Conservation (phyloP, 768 basidiomycete genomes). For the Cantharellus cinnabarinus region DNA sequence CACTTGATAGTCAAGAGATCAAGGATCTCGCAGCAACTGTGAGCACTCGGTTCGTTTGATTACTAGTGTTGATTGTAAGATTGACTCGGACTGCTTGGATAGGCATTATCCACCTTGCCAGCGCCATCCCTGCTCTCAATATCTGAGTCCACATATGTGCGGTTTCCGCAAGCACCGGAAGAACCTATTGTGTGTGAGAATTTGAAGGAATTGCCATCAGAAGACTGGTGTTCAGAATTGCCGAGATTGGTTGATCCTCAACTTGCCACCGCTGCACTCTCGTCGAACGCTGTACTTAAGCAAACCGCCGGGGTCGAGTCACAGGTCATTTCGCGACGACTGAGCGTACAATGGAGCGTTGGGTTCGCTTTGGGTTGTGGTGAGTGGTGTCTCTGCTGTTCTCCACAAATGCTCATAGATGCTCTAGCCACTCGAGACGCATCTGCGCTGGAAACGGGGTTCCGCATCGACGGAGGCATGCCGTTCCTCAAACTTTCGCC, state of each 20-base stretch:
- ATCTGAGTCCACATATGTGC: not conserved
- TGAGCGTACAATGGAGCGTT: constrained; percentile 48
- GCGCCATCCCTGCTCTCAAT: constrained; percentile 21
- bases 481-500: constrained; percentile 67
- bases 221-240: constrained; percentile 1
- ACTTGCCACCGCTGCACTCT: constrained; percentile 34
- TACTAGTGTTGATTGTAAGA: not conserved
- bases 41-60: constrained; percentile 7
- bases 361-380: constrained; percentile 51
- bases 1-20: constrained; percentile 46
- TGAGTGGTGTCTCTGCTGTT: not conserved
- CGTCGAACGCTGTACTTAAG: constrained; percentile 32
- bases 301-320: constrained; percentile 44
- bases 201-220: too few relatives aligned
- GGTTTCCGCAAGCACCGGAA: too few relatives aligned
- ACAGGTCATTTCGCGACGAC: constrained; percentile 30
- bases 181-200: too few relatives aligned
- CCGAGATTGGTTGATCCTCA: constrained; percentile 30
- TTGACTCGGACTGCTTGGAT: not conserved
- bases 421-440: not conserved
- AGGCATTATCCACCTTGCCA: constrained; percentile 30
- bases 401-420: not conserved
- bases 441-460: constrained; percentile 7
- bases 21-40: constrained; percentile 37
- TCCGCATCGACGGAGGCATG: constrained; percentile 46